phyloP scores from a whole-genome alignment of 1,139 yeast species.

The Trichomonascaceae sp. region DNA sequence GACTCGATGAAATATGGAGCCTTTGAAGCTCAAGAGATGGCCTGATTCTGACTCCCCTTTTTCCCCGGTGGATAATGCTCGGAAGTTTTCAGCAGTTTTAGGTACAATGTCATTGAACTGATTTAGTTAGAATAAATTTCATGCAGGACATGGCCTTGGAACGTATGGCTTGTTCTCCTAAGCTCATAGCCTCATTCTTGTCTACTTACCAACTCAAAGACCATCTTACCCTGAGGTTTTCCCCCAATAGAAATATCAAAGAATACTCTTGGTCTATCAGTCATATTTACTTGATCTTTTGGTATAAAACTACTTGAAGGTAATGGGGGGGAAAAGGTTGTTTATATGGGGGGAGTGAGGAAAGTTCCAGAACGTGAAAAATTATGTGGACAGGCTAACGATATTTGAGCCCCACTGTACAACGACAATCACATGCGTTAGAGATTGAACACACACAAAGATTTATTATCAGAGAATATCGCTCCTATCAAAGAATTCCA shows the following conservation, averaged over 20 bases:
- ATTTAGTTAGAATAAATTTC: too few species aligned
- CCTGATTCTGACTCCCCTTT: conserved; percentile 63
- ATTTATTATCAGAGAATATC: too few species aligned
- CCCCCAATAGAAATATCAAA: conserved; percentile 71
- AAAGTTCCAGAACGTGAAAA: neutral
- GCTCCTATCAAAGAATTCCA: too few species aligned
- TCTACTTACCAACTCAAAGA: conserved; percentile 49
- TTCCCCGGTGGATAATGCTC: conserved; percentile 86
- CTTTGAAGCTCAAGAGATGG: conserved; percentile 66
- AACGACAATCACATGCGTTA: too few species aligned
- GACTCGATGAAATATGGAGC: conserved; percentile 83
- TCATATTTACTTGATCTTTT: neutral
- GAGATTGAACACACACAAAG: too few species aligned
- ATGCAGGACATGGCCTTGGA: too few species aligned
- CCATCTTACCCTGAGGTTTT: conserved; percentile 61
- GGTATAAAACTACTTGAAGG: neutral
- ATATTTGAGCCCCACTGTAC: too few species aligned
- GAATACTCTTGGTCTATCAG: conserved; percentile 47
- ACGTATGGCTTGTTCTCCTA: neutral
- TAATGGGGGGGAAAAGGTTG: neutral
- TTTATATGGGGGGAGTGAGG: neutral
- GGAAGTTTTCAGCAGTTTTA: conserved; percentile 87
- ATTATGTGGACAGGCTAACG: neutral
- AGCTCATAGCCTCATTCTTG: too few species aligned
- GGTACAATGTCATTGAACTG: conserved; percentile 73